A percentile compares a stretch with the other conserved stretches of the same genome.
Conservation (phyloP, 495 filamentous ascomycete genomes). For the Pseudoneurospora amorphoporcata region DNA sequence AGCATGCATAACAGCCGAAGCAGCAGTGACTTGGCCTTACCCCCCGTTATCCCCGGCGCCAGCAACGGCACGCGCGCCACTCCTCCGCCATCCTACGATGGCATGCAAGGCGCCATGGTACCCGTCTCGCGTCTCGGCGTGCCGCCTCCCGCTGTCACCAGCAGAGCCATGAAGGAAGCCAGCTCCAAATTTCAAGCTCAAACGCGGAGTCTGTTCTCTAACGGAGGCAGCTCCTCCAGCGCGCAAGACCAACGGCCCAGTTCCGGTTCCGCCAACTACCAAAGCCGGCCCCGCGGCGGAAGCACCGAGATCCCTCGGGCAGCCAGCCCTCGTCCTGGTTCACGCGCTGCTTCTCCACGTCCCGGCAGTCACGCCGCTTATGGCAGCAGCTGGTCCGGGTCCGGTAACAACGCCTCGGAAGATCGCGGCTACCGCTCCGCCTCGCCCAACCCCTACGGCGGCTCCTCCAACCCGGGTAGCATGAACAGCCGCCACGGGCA, state of each 20-base stretch:
- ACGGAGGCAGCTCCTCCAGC: conserved; percentile 5
- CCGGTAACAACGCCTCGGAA: conserved; percentile 16
- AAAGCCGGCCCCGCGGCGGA: conserved; percentile 19
- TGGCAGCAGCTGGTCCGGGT: not conserved
- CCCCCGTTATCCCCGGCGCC: conserved; percentile 37
- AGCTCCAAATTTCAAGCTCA: conserved; percentile 79
- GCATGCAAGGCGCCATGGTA: conserved; percentile 65
- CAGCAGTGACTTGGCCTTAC: conserved; percentile 25
- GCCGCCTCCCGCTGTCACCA: conserved; percentile 85
- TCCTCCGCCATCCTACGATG: conserved; percentile 78
- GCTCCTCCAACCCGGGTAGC: conserved; percentile 3
- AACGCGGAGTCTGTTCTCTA: conserved; percentile 62
- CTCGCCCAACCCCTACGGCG: conserved; percentile 42
- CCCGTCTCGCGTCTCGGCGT: conserved; percentile 70
- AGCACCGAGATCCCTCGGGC: conserved; percentile 41
- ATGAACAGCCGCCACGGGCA: not conserved
- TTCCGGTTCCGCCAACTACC: conserved; percentile 17
- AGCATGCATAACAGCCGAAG: not conserved
- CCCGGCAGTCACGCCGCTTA: not conserved
- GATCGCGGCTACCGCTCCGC: conserved; percentile 26
- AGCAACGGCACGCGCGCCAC: conserved; percentile 51
- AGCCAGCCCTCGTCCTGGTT: conserved; percentile 40
- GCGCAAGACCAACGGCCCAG: conserved; percentile 36
- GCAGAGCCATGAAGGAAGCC: conserved; percentile 85
- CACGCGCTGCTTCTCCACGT: conserved; percentile 7